Evolutionary conservation across 1,139 yeast genomes (phyloP).

Genomic region (Pichia sp.): DNA sequence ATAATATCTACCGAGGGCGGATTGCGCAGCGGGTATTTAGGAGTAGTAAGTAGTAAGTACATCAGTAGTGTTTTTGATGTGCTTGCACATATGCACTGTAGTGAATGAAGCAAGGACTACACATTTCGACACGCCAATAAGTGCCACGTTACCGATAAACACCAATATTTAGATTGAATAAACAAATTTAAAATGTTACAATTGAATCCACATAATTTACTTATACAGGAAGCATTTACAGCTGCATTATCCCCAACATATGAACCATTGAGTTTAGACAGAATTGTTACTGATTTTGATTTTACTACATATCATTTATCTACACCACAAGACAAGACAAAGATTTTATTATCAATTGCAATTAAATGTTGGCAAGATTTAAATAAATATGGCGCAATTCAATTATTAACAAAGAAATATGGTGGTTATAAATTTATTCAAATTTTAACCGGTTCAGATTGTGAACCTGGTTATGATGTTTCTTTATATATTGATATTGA

Average conservation of each 20-base stretch:
- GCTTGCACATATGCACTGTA: too few relatives aligned
- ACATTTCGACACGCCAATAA: too few relatives aligned
- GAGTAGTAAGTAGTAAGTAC: too few relatives aligned
- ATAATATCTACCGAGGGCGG: too few relatives aligned
- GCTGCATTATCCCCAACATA: constrained; percentile 34
- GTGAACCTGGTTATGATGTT: constrained; percentile 77
- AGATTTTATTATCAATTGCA: constrained; percentile 61
- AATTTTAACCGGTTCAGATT: constrained; percentile 31
- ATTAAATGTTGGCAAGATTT: constrained; percentile 77
- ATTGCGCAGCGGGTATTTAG: too few relatives aligned
- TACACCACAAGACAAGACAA: constrained; percentile 65
- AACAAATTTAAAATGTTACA: constrained; percentile 34
- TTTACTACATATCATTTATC: constrained; percentile 91
- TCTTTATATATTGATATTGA: constrained; percentile 65
- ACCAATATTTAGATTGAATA: too few relatives aligned
- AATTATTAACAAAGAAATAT: constrained; percentile 39
- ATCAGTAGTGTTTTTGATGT: too few relatives aligned
- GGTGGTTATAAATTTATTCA: constrained; percentile 28
- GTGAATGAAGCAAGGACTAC: too few relatives aligned
- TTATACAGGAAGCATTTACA: constrained; percentile 40
- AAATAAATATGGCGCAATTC: constrained; percentile 56
- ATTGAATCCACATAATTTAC: constrained; percentile 40
- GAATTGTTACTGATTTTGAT: constrained; percentile 91
- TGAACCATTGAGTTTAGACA: constrained; percentile 63
- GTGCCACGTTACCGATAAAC: too few relatives aligned